These are phyloP conservation scores for Gaeumannomyces sp. DNA, from an alignment of 2,329 filamentous ascomycete species.

Conservation along the genomic window DNA sequence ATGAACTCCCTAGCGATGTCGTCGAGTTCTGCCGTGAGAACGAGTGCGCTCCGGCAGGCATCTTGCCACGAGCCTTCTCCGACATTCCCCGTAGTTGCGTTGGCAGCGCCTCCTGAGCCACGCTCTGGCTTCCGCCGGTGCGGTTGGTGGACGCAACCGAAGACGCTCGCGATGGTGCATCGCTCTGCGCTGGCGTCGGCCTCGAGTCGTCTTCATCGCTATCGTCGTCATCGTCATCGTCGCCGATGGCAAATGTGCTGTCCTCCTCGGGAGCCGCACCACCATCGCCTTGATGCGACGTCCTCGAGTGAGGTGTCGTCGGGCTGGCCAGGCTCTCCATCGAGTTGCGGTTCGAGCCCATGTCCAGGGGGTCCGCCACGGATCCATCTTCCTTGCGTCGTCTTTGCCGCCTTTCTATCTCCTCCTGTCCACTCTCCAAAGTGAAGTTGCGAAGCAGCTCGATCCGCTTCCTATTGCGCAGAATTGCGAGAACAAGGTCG, in stretches of 20 bases:
- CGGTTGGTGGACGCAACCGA: conserved; percentile 50
- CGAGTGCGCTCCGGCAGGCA: conserved; percentile 73
- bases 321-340: conserved; percentile 64
- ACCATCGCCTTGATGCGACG: conserved; percentile 44
- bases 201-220: conserved; percentile 43
- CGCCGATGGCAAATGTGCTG: conserved; percentile 80
- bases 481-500: conserved; percentile 70
- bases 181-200: conserved; percentile 54
- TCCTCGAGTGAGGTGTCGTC: conserved; percentile 50
- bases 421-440: conserved; percentile 83
- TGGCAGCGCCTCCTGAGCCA: conserved; percentile 70
- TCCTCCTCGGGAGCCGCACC: conserved; percentile 72
- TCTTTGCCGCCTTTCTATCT: conserved; percentile 75
- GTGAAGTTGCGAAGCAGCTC: conserved; percentile 83
- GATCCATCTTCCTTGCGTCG: conserved; percentile 57
- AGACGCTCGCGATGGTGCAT: conserved; percentile 57
- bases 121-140: neutral
- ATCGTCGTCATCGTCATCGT: conserved; percentile 69
- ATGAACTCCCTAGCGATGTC: conserved; percentile 66
- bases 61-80: conserved; percentile 93
- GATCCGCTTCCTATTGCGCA: conserved; percentile 76
- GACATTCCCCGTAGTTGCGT: conserved; percentile 87
- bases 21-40: conserved; percentile 91
- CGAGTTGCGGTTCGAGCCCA: conserved; percentile 51
- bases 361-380: conserved; percentile 43